These are phyloP conservation scores for Parasitella parasitica DNA, from an alignment of 371 early-diverging fungal species.

Conservation along the genomic window DNA sequence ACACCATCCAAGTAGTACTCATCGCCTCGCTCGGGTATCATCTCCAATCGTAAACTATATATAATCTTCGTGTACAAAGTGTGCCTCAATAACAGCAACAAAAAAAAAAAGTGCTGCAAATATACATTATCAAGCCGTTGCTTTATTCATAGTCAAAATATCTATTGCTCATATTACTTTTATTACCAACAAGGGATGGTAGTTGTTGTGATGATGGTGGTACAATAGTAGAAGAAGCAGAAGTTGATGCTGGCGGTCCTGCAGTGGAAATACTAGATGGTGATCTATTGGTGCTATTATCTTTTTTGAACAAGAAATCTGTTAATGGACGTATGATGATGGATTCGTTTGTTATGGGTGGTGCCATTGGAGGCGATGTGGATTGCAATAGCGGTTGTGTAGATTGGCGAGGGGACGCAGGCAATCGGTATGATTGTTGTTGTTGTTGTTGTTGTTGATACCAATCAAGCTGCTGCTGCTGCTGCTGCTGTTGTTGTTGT, in stretches of 20 bases:
- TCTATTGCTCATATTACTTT: neutral
- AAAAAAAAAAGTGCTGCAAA: neutral
- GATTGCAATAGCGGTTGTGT: neutral
- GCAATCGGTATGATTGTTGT: slow-evolving; percentile 14
- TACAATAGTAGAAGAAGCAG: neutral
- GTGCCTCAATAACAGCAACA: neutral
- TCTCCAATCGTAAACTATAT: neutral
- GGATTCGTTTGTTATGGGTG: slow-evolving; percentile 1
- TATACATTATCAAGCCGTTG: too few relatives aligned
- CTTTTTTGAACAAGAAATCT: slow-evolving; percentile 27
- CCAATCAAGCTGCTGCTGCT: slow-evolving; percentile 11
- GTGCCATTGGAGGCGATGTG: neutral
- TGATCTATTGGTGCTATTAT: neutral
- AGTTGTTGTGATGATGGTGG: neutral
- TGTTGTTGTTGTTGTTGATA: slow-evolving; percentile 9
- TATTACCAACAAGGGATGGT: neutral
- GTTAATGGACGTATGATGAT: slow-evolving; percentile 36
- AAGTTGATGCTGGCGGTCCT: neutral
- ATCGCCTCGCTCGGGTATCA: neutral
- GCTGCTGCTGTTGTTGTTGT: slow-evolving; percentile 3
- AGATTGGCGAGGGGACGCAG: slow-evolving; percentile 14
- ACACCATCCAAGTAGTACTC: neutral
- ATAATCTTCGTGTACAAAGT: too few relatives aligned
- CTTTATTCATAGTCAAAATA: neutral
- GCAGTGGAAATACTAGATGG: neutral